These are phyloP conservation scores for Lentinula raphanica DNA, from an alignment of 768 basidiomycete species.

Conservation along the genomic window DNA sequence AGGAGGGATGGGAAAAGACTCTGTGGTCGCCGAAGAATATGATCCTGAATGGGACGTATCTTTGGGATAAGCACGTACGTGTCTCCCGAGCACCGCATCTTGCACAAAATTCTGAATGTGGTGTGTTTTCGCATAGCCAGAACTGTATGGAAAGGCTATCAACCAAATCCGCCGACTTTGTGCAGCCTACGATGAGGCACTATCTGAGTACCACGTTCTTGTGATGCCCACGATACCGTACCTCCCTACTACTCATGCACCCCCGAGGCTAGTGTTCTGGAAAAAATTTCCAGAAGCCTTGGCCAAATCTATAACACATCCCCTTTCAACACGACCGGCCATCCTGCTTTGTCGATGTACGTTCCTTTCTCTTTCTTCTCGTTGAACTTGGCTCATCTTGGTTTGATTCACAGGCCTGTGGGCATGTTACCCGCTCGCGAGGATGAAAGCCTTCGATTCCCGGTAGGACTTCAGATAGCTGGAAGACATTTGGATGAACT, in stretches of 20 bases:
- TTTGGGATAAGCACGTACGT: not conserved
- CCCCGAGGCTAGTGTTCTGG: not conserved
- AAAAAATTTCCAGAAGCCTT: not conserved
- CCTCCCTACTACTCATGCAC: not conserved
- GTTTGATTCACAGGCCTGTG: not conserved
- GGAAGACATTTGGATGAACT: constrained; percentile 2
- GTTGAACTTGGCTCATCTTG: too few species aligned
- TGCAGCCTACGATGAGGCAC: not conserved
- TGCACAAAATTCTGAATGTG: not conserved
- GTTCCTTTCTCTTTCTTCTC: not conserved
- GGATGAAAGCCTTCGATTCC: not conserved
- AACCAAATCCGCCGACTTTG: not conserved
- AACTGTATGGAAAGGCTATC: constrained; percentile 4
- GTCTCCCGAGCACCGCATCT: not conserved
- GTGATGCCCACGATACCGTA: constrained; percentile 8
- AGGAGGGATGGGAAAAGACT: constrained; percentile 1
- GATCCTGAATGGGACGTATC: constrained; percentile 1
- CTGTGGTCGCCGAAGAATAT: constrained; percentile 1
- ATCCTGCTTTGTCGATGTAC: not conserved
- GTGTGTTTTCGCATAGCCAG: not conserved
- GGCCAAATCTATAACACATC: constrained; percentile 4
- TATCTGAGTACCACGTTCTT: not conserved
- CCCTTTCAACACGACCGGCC: not conserved
- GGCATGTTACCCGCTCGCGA: constrained; percentile 2
- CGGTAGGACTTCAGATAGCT: constrained; percentile 2